A percentile compares a stretch with the other conserved stretches of the same genome.
Conservation (phyloP, 1,139 yeast genomes). For the Saccharomyces hybrid region DNA sequence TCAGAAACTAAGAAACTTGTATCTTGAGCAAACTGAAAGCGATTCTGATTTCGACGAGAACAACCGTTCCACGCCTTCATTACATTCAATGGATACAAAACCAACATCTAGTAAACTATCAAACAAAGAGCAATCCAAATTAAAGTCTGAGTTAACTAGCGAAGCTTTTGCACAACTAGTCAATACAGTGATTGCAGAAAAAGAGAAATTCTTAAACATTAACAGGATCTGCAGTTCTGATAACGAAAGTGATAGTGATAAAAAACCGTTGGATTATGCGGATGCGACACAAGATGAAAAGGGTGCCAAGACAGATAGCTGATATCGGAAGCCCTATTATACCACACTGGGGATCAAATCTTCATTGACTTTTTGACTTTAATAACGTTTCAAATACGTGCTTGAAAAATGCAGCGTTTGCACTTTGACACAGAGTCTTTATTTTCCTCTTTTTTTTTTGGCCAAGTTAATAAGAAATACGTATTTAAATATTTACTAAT, state of each 20-base stretch:
- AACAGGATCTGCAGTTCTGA: background rate
- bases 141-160: conserved; percentile 34
- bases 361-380: background rate
- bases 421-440: background rate
- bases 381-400: background rate
- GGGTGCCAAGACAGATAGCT: background rate
- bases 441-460: background rate
- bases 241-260: background rate
- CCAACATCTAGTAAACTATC: conserved; percentile 13
- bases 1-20: conserved; percentile 51
- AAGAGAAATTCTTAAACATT: conserved; percentile 45
- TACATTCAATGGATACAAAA: conserved; percentile 13
- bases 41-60: conserved; percentile 27
- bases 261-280: background rate
- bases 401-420: background rate
- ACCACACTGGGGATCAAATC: background rate
- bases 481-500: background rate
- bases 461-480: background rate
- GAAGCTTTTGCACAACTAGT: conserved; percentile 68
- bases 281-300: background rate
- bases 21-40: conserved; percentile 40
- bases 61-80: conserved; percentile 9
- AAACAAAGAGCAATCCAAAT: conserved; percentile 12
- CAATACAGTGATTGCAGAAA: conserved; percentile 59
- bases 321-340: background rate